These are phyloP conservation scores for Solanum phureja DNA, from an alignment of 257 asterid genomes.

Conservation along the genomic window DNA sequence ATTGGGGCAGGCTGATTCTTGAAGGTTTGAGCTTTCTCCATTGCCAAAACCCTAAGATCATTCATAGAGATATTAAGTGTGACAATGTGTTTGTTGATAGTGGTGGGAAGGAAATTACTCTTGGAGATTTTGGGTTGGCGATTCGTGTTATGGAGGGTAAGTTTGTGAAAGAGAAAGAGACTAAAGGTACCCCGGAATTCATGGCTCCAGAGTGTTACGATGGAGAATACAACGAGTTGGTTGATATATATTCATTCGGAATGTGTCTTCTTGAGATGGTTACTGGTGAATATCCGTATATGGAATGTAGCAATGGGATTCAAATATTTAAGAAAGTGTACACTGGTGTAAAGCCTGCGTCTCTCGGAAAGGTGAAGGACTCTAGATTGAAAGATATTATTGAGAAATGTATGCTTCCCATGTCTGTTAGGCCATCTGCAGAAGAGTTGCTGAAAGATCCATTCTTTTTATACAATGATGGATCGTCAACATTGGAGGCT, in stretches of 20 bases:
- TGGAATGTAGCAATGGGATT: not conserved
- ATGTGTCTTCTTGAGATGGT: not conserved
- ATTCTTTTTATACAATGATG: not conserved
- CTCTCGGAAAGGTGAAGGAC: not conserved
- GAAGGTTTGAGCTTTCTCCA: not conserved
- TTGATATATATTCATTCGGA: not conserved
- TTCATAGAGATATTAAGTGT: not conserved
- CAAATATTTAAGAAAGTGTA: not conserved
- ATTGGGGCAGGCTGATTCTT: not conserved
- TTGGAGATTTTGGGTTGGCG: not conserved
- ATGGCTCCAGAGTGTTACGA: not conserved
- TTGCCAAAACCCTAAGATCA: not conserved
- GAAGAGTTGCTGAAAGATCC: not conserved
- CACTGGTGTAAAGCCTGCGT: not conserved
- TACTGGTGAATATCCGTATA: not conserved
- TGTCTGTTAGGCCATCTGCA: not conserved
- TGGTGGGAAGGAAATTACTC: not conserved
- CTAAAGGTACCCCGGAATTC: not conserved
- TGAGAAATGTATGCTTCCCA: not conserved
- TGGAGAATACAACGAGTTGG: not conserved
- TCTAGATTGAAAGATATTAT: not conserved
- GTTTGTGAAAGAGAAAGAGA: not conserved
- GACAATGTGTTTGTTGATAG: not conserved
- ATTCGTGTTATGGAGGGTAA: not conserved
- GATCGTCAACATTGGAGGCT: not conserved